Evolutionary conservation across 306 rosid genomes (phyloP).

Genomic region (Chamaecrista fasciculata): DNA sequence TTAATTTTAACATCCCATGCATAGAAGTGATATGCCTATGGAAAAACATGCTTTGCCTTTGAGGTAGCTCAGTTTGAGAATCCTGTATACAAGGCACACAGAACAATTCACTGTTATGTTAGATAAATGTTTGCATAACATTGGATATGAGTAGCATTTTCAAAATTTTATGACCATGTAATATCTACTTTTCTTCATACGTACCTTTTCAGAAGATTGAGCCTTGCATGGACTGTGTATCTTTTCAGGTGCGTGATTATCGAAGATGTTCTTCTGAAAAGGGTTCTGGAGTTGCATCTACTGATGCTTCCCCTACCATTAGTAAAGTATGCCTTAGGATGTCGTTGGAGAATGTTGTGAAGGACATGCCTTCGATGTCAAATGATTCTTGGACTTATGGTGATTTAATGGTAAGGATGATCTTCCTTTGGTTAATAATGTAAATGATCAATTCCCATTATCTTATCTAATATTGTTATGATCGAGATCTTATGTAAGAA

Average conservation of each 20-base stretch:
- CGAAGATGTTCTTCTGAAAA: conserved; percentile 64
- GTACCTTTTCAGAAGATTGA: conserved; percentile 19
- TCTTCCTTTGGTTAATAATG: conserved; percentile 25
- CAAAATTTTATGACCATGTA: conserved; percentile 17
- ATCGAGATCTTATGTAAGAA: too few relatives aligned
- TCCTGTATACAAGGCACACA: background rate
- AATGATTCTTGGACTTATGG: conserved; percentile 96
- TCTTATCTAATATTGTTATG: too few relatives aligned
- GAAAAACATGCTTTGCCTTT: background rate
- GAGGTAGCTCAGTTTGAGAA: background rate
- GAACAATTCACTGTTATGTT: background rate
- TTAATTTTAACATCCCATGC: background rate
- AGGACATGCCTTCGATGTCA: conserved; percentile 84
- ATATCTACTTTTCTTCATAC: conserved; percentile 5
- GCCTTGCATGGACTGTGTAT: conserved; percentile 25
- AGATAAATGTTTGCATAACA: background rate
- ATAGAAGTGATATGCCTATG: background rate
- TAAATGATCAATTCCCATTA: conserved; percentile 15
- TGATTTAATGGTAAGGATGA: conserved; percentile 81
- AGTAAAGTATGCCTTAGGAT: conserved; percentile 75
- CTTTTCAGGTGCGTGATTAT: conserved; percentile 77
- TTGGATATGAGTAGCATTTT: background rate
- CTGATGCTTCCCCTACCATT: conserved; percentile 55
- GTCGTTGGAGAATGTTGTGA: conserved; percentile 93
- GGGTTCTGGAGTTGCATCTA: conserved; percentile 46